Evolutionary conservation across 164 flowering plant genomes (phyloP).

Genomic region (Amborella trichopoda): DNA sequence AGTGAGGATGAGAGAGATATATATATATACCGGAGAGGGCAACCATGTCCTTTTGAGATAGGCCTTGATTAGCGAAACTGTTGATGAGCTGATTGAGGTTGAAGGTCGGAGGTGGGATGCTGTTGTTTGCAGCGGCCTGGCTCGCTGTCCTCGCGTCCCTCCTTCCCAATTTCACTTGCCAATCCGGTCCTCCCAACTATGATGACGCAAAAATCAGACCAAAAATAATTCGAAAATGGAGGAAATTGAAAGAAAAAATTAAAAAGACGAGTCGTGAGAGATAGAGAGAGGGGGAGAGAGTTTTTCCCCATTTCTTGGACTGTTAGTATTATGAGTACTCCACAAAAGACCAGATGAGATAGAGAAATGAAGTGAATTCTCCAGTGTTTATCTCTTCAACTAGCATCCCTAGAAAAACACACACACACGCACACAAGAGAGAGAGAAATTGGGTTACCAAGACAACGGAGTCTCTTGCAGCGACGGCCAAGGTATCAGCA

Average conservation of each 20-base stretch:
- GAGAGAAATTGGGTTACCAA: neutral
- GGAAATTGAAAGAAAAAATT: neutral
- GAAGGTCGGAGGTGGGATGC: constrained; percentile 14
- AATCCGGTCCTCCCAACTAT: constrained; percentile 13
- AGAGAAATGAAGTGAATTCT: too few relatives aligned
- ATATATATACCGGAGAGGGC: neutral
- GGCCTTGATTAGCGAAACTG: constrained; percentile 11
- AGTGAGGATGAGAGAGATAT: neutral
- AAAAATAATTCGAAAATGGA: neutral
- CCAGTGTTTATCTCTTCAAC: neutral
- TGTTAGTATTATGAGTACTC: neutral
- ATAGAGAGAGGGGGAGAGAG: neutral
- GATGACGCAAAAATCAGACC: neutral
- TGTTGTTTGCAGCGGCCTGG: constrained; percentile 9
- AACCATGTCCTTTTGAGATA: neutral
- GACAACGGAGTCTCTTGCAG: neutral
- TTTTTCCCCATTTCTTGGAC: neutral
- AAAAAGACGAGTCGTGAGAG: neutral
- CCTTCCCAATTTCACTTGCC: constrained; percentile 10
- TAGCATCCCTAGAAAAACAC: neutral
- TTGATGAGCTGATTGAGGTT: constrained; percentile 10
- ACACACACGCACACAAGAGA: neutral
- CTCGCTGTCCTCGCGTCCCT: constrained; percentile 17
- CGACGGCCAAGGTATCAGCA: neutral
- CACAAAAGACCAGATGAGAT: too few relatives aligned